A percentile compares a stretch with the other conserved stretches of the same genome.
Conservation (phyloP, 2,329 filamentous ascomycete species). For the Trichoderma sp. region DNA sequence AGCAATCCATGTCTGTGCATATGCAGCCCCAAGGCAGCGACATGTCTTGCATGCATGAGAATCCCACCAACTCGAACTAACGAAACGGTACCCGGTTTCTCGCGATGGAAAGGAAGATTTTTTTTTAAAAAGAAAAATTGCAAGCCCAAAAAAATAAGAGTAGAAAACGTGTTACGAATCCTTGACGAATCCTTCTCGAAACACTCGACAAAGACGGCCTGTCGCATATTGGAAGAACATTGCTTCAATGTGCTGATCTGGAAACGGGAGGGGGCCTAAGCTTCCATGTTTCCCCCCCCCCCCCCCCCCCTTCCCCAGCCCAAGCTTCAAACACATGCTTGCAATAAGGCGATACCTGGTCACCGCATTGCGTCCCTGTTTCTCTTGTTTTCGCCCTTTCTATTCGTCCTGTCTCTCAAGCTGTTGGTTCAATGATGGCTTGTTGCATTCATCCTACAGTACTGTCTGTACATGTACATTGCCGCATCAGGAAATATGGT, state of each 20-base stretch:
- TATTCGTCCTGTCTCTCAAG: background rate
- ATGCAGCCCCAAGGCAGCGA: slow-evolving; percentile 5
- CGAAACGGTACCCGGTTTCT: background rate
- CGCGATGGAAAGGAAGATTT: background rate
- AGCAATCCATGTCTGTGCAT: background rate
- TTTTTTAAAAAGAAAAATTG: background rate
- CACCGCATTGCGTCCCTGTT: background rate
- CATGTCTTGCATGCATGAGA: slow-evolving; percentile 1
- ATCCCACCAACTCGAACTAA: background rate
- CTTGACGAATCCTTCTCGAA: background rate
- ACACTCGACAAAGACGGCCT: background rate
- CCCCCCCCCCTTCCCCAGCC: no score
- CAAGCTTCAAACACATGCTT: background rate
- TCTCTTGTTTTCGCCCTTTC: background rate
- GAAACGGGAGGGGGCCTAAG: background rate
- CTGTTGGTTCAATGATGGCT: background rate
- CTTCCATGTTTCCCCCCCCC: background rate
- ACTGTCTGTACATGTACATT: background rate
- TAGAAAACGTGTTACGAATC: background rate
- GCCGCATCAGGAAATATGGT: background rate
- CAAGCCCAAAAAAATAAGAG: background rate
- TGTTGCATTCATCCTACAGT: background rate
- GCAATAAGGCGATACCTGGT: slow-evolving; percentile 4
- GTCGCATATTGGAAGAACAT: background rate
- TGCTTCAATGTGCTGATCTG: slow-evolving; percentile 1